Conservation (phyloP, 306 rosid genomes). For the Acacia acuminata region DNA sequence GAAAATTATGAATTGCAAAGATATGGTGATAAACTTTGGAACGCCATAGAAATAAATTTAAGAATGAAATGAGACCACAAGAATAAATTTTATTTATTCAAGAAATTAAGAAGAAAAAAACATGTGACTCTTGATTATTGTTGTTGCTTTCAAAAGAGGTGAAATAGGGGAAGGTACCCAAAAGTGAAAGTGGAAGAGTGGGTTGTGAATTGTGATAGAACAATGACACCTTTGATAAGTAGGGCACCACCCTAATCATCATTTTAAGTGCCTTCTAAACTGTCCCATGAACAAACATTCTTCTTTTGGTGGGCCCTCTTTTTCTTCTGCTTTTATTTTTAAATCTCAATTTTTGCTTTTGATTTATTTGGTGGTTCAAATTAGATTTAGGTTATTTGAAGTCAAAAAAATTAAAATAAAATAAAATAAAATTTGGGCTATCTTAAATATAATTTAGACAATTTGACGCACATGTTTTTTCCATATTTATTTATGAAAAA, state of each 20-base stretch:
- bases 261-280: slow-evolving; percentile 37
- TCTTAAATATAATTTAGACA: background rate
- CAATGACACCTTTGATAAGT: slow-evolving; percentile 39
- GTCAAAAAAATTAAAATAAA: background rate
- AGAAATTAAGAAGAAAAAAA: background rate
- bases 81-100: background rate
- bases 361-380: background rate
- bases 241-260: slow-evolving; percentile 44
- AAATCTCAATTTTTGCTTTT: background rate
- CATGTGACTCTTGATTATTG: background rate
- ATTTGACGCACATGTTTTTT: background rate
- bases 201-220: slow-evolving; percentile 23
- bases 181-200: slow-evolving; percentile 37
- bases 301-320: slow-evolving; percentile 38
- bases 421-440: background rate
- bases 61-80: no score
- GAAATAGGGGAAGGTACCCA: slow-evolving; percentile 25
- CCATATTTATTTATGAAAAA: background rate
- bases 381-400: background rate
- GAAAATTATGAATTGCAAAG: background rate
- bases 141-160: slow-evolving; percentile 6
- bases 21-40: background rate
- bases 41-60: background rate
- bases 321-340: slow-evolving; percentile 28
- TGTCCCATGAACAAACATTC: slow-evolving; percentile 36